Percentiles rank a stretch among this genome's conserved stretches.
phyloP scores from a whole-genome alignment of 2,329 filamentous ascomycete genomes.

The Verticillium dahliae region DNA sequence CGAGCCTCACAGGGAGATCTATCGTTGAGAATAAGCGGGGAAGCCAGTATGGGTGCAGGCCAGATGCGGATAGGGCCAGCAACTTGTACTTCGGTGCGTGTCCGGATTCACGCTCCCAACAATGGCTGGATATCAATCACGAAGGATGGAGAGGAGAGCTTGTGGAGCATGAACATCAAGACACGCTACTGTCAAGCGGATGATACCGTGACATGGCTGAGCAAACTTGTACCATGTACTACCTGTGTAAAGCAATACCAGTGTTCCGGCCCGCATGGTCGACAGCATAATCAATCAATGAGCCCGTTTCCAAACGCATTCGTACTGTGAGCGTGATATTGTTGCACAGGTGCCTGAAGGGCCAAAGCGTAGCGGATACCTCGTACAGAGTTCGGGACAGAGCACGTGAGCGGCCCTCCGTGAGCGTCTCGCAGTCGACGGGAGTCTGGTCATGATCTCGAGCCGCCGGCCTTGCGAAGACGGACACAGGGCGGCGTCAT shows the following conservation, averaged over 20 bases:
- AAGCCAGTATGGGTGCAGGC: not conserved
- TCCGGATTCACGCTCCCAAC: too few species aligned
- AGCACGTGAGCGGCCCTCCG: not conserved
- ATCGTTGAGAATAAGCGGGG: slow-evolving; percentile 17
- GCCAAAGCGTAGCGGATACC: not conserved
- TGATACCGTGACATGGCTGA: not conserved
- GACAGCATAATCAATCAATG: too few species aligned
- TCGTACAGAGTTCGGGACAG: not conserved
- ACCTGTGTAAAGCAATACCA: too few species aligned
- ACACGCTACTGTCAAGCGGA: not conserved
- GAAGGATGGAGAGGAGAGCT: not conserved
- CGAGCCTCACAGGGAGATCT: slow-evolving; percentile 27
- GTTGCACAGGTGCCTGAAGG: too few species aligned
- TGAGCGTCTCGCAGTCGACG: not conserved
- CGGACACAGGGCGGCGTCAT: not conserved
- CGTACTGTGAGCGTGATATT: too few species aligned
- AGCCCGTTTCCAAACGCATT: too few species aligned
- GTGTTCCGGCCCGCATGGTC: too few species aligned
- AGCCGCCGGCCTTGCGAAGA: not conserved
- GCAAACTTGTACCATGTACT: not conserved
- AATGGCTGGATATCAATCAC: not conserved
- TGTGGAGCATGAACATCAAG: not conserved
- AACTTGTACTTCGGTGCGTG: not conserved
- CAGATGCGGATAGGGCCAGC: not conserved
- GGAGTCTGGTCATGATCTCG: too few species aligned